Conservation (phyloP, 495 filamentous ascomycete species). For the Tuber umbilicatum region DNA sequence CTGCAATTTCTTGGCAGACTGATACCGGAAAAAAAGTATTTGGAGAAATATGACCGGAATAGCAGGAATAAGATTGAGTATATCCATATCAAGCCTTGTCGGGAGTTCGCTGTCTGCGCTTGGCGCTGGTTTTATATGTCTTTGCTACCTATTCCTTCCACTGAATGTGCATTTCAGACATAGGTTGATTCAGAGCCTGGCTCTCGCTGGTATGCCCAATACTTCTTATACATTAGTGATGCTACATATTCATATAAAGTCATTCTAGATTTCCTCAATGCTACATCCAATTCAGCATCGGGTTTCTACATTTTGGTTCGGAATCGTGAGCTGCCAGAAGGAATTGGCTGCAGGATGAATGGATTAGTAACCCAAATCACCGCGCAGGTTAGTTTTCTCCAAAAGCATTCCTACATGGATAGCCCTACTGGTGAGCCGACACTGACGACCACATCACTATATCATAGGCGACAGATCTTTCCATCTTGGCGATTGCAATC, state of each 20-base stretch:
- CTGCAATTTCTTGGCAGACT: background rate
- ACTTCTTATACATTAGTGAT: background rate
- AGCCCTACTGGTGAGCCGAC: background rate
- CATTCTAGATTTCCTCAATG: conserved; percentile 1
- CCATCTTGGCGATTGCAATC: conserved; percentile 3
- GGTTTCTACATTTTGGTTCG: background rate
- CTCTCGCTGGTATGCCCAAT: background rate
- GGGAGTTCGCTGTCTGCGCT: background rate
- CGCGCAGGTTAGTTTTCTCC: background rate
- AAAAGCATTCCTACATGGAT: background rate
- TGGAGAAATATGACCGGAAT: background rate
- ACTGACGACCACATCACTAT: background rate
- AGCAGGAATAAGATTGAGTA: background rate
- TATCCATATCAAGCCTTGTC: background rate
- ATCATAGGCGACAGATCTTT: conserved; percentile 1
- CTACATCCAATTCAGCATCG: background rate
- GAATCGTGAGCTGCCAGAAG: background rate
- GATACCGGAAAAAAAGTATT: background rate
- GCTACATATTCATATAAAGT: background rate
- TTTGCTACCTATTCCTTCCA: background rate
- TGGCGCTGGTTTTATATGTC: background rate
- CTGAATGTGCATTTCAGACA: background rate
- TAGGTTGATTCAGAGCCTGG: background rate
- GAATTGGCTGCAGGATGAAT: background rate
- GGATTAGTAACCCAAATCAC: background rate